Evolutionary conservation across 192 early-diverging fungal species (phyloP).

Genomic region (Entophlyctis luteolus): DNA sequence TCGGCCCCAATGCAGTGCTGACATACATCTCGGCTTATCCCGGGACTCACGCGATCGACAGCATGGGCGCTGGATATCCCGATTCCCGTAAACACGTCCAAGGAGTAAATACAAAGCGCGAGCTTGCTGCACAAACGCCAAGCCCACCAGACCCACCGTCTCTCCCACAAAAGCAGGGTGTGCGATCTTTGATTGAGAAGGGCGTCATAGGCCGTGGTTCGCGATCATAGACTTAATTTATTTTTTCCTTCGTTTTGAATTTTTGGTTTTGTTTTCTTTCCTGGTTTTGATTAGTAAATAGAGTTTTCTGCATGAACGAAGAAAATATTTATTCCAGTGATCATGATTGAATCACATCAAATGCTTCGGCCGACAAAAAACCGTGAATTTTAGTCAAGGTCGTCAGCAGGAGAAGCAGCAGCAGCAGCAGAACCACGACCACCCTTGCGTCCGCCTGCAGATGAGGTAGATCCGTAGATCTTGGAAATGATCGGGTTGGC

Average conservation of each 20-base stretch:
- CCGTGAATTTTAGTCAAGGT: background rate
- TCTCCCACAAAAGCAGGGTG: background rate
- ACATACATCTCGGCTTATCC: conserved; percentile 6
- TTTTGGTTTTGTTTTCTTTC: background rate
- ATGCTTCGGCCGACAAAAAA: background rate
- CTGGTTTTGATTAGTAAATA: background rate
- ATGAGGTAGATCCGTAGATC: conserved; percentile 74
- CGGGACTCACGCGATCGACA: background rate
- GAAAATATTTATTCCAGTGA: background rate
- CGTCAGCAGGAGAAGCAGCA: background rate
- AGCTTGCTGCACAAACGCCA: background rate
- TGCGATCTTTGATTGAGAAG: conserved; percentile 3
- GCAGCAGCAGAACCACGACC: background rate
- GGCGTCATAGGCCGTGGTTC: conserved; percentile 1
- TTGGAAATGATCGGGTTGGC: conserved; percentile 98
- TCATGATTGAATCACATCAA: background rate
- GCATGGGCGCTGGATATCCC: background rate
- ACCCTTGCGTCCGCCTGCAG: background rate
- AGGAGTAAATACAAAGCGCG: background rate
- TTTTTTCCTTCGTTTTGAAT: background rate
- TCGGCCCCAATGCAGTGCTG: conserved; percentile 4
- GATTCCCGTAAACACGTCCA: background rate
- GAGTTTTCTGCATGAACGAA: background rate
- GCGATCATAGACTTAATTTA: background rate
- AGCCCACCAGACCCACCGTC: background rate